Evolutionary conservation across 257 asterid genomes (phyloP).

Genomic region (Asclepias syriaca): DNA sequence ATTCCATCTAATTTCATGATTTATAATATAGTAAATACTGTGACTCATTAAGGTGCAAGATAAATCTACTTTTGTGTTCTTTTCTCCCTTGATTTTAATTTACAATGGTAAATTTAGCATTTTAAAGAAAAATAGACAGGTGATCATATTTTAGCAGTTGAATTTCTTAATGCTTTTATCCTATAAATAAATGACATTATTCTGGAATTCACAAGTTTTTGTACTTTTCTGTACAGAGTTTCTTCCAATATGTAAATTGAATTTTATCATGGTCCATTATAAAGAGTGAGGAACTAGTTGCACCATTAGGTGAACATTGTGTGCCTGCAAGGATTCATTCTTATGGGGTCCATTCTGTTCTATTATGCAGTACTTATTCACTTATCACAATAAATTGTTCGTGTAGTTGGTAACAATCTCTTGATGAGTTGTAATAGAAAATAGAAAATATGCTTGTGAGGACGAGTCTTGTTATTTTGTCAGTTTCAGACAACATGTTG

Average conservation of each 20-base stretch:
- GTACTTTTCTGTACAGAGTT: neutral
- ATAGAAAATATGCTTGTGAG: neutral
- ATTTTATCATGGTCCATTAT: neutral
- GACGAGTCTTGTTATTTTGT: neutral
- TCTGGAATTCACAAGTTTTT: neutral
- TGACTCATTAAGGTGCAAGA: neutral
- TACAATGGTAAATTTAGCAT: neutral
- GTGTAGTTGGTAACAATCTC: neutral
- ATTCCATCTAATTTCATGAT: neutral
- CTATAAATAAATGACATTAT: neutral
- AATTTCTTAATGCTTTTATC: neutral
- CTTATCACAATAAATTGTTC: neutral
- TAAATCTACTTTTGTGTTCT: neutral
- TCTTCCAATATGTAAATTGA: neutral
- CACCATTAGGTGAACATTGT: neutral
- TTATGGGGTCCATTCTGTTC: neutral
- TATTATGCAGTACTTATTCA: neutral
- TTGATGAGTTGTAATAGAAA: neutral
- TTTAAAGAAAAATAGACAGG: neutral
- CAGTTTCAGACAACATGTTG: neutral
- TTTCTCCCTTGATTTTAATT: neutral
- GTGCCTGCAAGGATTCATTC: neutral
- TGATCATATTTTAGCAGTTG: neutral
- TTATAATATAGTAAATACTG: neutral
- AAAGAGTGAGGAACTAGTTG: neutral